Evolutionary conservation across 108 stramenopile genomes (phyloP).

Genomic region (Discostella stelligeroides): DNA sequence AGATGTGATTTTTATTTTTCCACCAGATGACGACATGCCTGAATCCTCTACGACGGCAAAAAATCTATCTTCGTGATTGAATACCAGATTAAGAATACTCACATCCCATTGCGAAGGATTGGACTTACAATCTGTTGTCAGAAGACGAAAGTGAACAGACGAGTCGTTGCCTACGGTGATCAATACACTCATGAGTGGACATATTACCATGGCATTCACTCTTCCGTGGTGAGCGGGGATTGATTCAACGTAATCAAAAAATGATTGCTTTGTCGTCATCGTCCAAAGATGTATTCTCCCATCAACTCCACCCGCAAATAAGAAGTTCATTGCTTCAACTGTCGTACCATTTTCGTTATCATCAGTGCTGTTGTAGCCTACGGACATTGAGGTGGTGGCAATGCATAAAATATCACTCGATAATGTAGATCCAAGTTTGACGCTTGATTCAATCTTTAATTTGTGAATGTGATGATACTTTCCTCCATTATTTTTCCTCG

Average conservation of each 20-base stretch:
- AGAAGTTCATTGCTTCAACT: neutral
- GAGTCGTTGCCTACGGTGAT: conserved; percentile 58
- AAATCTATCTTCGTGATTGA: neutral
- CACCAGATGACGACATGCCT: neutral
- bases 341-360: neutral
- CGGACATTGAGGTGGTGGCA: conserved; percentile 15
- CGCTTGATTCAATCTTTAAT: conserved; percentile 48
- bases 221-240: conserved; percentile 43
- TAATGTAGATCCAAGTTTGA: conserved; percentile 47
- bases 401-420: conserved; percentile 61
- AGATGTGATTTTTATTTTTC: conserved; percentile 8
- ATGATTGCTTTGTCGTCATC: neutral
- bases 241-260: conserved; percentile 15
- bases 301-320: conserved; percentile 58
- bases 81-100: neutral
- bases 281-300: conserved; percentile 58
- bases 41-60: neutral
- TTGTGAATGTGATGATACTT: conserved; percentile 39
- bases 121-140: conserved; percentile 2
- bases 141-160: conserved; percentile 12
- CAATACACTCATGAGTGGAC: conserved; percentile 15
- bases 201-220: conserved; percentile 48
- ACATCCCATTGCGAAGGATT: conserved; percentile 10
- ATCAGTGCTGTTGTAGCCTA: too few species aligned
- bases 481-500: neutral